Conservation (phyloP, 768 basidiomycete species). For the Auriscalpium vulgare region DNA sequence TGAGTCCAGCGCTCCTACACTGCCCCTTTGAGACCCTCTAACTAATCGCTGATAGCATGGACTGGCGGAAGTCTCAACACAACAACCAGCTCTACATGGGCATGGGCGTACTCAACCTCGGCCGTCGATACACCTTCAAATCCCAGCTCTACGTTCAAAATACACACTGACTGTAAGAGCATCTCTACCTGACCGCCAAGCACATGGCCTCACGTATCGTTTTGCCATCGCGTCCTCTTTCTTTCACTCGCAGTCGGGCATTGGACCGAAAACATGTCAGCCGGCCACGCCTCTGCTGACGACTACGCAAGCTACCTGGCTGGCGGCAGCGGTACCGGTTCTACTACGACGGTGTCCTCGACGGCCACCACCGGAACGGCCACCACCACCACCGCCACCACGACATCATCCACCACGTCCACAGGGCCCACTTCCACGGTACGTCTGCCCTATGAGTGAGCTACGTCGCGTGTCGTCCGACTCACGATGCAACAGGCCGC, state of each 20-base stretch:
- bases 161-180: slow-evolving; percentile 52
- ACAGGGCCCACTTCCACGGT: slow-evolving; percentile 25
- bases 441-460: slow-evolving; percentile 6
- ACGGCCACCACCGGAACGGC: slow-evolving; percentile 25
- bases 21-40: background rate
- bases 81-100: slow-evolving; percentile 32
- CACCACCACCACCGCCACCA: slow-evolving; percentile 20
- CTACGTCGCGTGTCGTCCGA: background rate
- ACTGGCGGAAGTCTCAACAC: slow-evolving; percentile 31
- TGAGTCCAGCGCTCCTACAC: slow-evolving; percentile 18
- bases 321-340: background rate
- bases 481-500: slow-evolving; percentile 17
- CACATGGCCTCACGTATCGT: background rate
- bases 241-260: slow-evolving; percentile 40
- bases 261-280: slow-evolving; percentile 44
- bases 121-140: slow-evolving; percentile 41
- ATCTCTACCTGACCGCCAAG: background rate
- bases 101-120: slow-evolving; percentile 41
- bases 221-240: background rate
- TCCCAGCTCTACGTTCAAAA: slow-evolving; percentile 41
- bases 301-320: slow-evolving; percentile 37
- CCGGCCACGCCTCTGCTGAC: slow-evolving; percentile 39
- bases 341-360: background rate
- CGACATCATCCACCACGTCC: slow-evolving; percentile 25
- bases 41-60: slow-evolving; percentile 26